These are phyloP conservation scores for Hygrophila difformis DNA, from an alignment of 257 asterid genomes.

Conservation along the genomic window DNA sequence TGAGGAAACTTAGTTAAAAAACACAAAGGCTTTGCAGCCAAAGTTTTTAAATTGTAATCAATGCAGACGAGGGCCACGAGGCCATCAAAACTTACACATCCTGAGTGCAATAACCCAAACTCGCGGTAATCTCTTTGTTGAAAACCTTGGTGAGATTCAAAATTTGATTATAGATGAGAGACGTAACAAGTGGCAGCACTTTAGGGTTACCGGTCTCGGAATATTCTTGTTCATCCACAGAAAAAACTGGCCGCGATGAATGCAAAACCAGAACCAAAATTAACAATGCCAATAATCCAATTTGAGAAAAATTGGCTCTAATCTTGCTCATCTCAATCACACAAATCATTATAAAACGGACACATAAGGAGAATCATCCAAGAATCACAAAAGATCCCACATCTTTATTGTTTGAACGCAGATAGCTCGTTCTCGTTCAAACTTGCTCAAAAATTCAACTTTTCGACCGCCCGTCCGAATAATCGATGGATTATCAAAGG, in stretches of 20 bases:
- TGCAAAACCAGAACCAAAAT: conserved; percentile 36
- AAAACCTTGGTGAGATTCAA: conserved; percentile 66
- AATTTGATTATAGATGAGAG: conserved; percentile 70
- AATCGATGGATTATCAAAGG: conserved; percentile 16
- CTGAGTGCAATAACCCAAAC: conserved; percentile 67
- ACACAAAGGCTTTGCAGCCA: conserved; percentile 9
- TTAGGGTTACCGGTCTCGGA: conserved; percentile 33
- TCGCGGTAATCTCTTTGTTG: conserved; percentile 45
- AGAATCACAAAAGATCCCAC: conserved; percentile 8
- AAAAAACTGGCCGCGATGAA: conserved; percentile 33
- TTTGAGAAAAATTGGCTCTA: conserved; percentile 46
- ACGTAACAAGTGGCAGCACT: conserved; percentile 47
- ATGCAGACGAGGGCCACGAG: too few relatives aligned
- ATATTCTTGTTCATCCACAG: conserved; percentile 46
- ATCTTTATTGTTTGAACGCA: conserved; percentile 1
- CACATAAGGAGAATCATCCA: conserved; percentile 31
- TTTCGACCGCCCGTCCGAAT: conserved; percentile 13
- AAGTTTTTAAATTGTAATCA: background rate
- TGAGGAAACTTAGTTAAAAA: conserved; percentile 19
- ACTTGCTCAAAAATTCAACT: conserved; percentile 7
- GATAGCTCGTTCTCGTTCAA: conserved; percentile 4
- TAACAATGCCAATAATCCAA: conserved; percentile 39
- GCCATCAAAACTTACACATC: conserved; percentile 61
- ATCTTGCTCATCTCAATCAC: conserved; percentile 68
- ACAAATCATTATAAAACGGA: conserved; percentile 21